phyloP scores from a whole-genome alignment of 257 asterid species.

The Solanum ossicruentum region DNA sequence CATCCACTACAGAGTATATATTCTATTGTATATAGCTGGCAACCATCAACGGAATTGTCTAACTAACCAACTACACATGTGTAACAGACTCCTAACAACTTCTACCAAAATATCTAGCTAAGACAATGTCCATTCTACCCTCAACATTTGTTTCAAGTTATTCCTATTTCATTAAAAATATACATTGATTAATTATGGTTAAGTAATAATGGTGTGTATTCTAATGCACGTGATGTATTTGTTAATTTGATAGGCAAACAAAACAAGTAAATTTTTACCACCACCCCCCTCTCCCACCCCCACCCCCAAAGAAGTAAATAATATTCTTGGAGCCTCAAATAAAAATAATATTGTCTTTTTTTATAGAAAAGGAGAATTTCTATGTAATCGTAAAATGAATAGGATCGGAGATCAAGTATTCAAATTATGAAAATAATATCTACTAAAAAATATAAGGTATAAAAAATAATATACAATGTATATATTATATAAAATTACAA shows the following conservation, averaged over 20 bases:
- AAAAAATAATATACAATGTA: no score
- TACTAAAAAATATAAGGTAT: neutral
- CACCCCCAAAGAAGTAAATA: neutral
- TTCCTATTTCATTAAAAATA: neutral
- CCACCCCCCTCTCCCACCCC: no score
- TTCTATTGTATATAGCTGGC: no score
- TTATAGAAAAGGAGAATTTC: neutral
- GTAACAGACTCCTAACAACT: no score
- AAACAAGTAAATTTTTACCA: neutral
- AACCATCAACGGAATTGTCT: no score
- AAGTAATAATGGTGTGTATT: neutral
- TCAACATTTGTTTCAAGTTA: no score
- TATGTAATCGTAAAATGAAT: neutral
- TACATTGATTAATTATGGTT: neutral
- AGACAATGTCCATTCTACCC: no score
- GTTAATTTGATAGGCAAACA: neutral
- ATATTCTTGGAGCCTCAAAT: neutral
- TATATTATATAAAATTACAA: no score
- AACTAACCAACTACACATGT: no score
- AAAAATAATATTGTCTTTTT: neutral
- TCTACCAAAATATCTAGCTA: no score
- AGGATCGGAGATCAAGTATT: neutral
- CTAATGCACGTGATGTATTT: neutral
- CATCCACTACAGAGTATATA: no score
- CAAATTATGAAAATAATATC: neutral